Evolutionary conservation across 345 rosid species (phyloP).

Genomic region (Euphorbia peplus): DNA sequence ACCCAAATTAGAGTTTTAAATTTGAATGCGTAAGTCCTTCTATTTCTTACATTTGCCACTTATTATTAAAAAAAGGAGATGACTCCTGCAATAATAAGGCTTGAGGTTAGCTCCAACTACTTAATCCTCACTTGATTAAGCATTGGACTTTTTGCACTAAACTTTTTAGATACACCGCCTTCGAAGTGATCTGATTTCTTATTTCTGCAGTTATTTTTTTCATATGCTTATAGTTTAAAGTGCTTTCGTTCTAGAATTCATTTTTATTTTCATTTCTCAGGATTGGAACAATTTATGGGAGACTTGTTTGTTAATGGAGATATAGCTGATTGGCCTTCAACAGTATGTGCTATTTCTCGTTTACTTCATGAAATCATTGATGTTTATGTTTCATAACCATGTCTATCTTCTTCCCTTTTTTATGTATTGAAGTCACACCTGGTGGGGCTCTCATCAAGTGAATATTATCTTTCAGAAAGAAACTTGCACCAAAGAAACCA

Average conservation of each 20-base stretch:
- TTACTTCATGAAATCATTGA: not conserved
- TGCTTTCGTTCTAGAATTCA: slow-evolving; percentile 1
- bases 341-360: slow-evolving; percentile 29
- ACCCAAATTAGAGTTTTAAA: not conserved
- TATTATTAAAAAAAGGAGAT: too few relatives aligned
- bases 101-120: not conserved
- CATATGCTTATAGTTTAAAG: not conserved
- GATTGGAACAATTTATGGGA: slow-evolving; percentile 39
- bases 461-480: slow-evolving; percentile 3
- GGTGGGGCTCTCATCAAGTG: slow-evolving; percentile 11
- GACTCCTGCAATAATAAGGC: too few relatives aligned
- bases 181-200: too few relatives aligned
- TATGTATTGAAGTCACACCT: slow-evolving; percentile 8
- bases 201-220: not conserved
- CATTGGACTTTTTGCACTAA: too few relatives aligned
- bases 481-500: slow-evolving; percentile 8
- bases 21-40: not conserved
- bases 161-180: too few relatives aligned
- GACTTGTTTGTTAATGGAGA: slow-evolving; percentile 29
- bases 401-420: not conserved
- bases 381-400: not conserved
- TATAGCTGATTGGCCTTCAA: slow-evolving; percentile 19
- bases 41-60: not conserved
- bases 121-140: too few relatives aligned
- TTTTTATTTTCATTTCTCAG: slow-evolving; percentile 14